Percentiles rank a stretch among this genome's conserved stretches.
Evolutionary conservation across 2,329 filamentous ascomycete species (phyloP).

Genomic region (Phyllosticta capitalensis): DNA sequence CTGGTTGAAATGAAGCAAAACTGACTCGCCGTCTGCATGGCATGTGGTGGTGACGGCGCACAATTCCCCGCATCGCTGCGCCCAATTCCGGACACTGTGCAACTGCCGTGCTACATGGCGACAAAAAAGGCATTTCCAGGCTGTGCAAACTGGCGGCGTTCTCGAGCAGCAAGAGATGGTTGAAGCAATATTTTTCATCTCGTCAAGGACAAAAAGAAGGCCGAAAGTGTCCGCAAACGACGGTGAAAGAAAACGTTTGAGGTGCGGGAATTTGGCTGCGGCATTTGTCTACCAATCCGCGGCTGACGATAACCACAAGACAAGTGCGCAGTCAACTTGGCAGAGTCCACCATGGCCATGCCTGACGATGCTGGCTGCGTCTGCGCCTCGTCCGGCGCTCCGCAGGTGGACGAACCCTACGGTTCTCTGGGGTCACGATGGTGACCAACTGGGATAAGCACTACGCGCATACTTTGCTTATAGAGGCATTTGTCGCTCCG

Average conservation of each 20-base stretch:
- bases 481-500: not conserved
- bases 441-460: not conserved
- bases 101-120: not conserved
- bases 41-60: not conserved
- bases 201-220: too few species aligned
- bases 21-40: not conserved
- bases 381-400: constrained; percentile 1
- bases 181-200: too few species aligned
- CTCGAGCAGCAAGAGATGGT: not conserved
- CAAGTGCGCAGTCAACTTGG: not conserved
- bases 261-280: constrained; percentile 1
- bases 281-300: constrained; percentile 7
- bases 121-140: not conserved
- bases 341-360: not conserved
- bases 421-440: not conserved
- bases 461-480: not conserved
- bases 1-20: not conserved
- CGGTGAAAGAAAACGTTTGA: not conserved
- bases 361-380: not conserved
- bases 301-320: not conserved
- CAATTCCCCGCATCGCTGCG: not conserved
- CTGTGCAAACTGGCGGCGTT: not conserved
- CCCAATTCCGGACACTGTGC: not conserved
- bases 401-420: not conserved
- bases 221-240: not conserved